Conservation (phyloP, 2,329 filamentous ascomycete species). For the Geosmithia morbida region DNA sequence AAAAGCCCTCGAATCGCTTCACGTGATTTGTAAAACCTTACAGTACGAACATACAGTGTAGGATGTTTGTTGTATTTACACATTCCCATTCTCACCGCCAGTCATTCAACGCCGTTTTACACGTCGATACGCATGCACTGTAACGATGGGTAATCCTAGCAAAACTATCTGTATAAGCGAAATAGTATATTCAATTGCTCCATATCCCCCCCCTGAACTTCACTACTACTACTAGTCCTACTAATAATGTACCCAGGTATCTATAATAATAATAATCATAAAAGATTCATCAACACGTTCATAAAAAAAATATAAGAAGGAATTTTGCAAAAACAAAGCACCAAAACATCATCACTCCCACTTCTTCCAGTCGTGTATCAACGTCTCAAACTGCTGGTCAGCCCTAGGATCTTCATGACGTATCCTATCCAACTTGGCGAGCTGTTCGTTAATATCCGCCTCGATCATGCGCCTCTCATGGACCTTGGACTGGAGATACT, state of each 20-base stretch:
- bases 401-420: constrained; percentile 20
- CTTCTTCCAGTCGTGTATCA: constrained; percentile 41
- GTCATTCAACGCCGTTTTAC: background rate
- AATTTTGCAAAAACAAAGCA: background rate
- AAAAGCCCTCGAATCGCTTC: background rate
- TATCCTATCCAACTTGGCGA: constrained; percentile 25
- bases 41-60: background rate
- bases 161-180: background rate
- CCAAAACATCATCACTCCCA: constrained; percentile 30
- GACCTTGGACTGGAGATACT: constrained; percentile 42
- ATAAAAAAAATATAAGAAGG: background rate
- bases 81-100: background rate
- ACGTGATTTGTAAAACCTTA: constrained; percentile 4
- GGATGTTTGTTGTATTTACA: background rate
- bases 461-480: constrained; percentile 47
- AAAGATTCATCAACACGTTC: background rate
- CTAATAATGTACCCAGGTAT: background rate
- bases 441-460: constrained; percentile 39
- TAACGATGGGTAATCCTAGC: too few relatives aligned
- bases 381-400: constrained; percentile 27
- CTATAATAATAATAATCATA: background rate
- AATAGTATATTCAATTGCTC: background rate
- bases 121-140: background rate
- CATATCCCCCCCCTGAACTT: background rate
- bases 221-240: too few relatives aligned